Base-by-base conservation (phyloP, 2,329 filamentous ascomycete genomes). In the Penicillium sp. region DNA sequence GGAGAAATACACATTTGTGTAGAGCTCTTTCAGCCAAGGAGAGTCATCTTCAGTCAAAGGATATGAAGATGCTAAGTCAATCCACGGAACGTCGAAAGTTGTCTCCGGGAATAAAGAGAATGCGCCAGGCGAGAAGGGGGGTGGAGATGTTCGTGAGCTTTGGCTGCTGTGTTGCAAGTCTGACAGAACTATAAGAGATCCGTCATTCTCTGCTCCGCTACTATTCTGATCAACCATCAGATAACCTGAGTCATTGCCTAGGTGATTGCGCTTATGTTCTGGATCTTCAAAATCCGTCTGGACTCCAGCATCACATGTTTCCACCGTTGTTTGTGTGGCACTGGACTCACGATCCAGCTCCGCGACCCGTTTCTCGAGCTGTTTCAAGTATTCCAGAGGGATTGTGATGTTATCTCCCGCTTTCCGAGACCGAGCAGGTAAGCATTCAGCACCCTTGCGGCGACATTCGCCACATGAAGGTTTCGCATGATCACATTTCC, bases 401-500 rank as follows among this genome's bases (percentile, higher is more conserved):
- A 70, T 47, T 13, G 68, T 69, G 25, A 70, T 61, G 47, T 57
- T 62, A 44, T 69, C 66, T 7, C 68, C 68, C 17, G 61, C 48
- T 43, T 61, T 65, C 42, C 57, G 62, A 45, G 68, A 69, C 47
- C 63, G 61, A 6, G 63, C 65, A 17, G 68, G 68, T 13, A 70
- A 54, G 56, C 67, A 70, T 54, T 70, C 68, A 6, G 67, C 66
- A 9, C 65, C 64, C 60, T 68, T 66, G 21, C 67, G 67, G 17
- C 56, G 59, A 55, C 68, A 70, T 59, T 70, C 68, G 41, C 68
- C 67, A 56, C 68, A 70, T n/a, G 55, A 64, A 29, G 68, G 68
- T 49, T 68, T 70, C 19, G 44, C 62, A 59, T 70, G 68, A 49
- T 70, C 68, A 60, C 68, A 70, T 62, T 65, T 69, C 21, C 68